Percentiles rank a stretch among this genome's conserved stretches.
phyloP scores from a whole-genome alignment of 805 yeast genomes.

The Lipomyces starkeyi region DNA sequence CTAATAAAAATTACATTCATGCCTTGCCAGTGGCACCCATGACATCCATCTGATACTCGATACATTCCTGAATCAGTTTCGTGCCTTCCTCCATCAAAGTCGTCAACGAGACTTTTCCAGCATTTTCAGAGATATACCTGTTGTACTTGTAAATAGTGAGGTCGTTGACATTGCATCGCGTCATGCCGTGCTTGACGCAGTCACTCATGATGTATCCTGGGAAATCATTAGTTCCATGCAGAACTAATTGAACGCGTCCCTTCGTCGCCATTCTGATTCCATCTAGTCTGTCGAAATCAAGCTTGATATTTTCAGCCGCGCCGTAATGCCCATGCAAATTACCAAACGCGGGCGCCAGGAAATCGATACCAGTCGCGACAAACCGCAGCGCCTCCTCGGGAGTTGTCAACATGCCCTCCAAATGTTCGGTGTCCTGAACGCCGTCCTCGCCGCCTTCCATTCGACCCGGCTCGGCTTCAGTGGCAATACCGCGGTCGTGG shows the following conservation, averaged over 20 bases:
- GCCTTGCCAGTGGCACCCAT: conserved; percentile 22
- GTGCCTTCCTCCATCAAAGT: conserved; percentile 23
- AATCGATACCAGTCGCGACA: conserved; percentile 22
- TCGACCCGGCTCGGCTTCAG: conserved; percentile 28
- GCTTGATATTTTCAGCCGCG: conserved; percentile 13
- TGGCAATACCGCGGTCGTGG: conserved; percentile 20
- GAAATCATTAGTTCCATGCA: conserved; percentile 27
- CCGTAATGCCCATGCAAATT: conserved; percentile 23
- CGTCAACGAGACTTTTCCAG: conserved; percentile 13
- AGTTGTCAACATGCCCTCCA: conserved; percentile 23
- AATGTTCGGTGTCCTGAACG: conserved; percentile 12
- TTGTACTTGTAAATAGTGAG: conserved; percentile 8
- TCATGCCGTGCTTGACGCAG: conserved; percentile 19
- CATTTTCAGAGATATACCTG: conserved; percentile 10
- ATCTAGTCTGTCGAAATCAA: conserved; percentile 21
- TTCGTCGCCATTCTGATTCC: conserved; percentile 7
- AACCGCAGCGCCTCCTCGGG: conserved; percentile 21
- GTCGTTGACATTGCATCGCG: conserved; percentile 20
- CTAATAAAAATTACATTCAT: not conserved
- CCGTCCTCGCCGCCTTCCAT: conserved; percentile 30
- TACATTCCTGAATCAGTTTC: conserved; percentile 8
- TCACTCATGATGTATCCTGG: conserved; percentile 15
- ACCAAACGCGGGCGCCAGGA: conserved; percentile 27
- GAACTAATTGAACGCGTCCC: conserved; percentile 13
- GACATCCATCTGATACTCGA: conserved; percentile 23